phyloP scores from a whole-genome alignment of 2,329 filamentous ascomycete genomes.

The Amauroascus niger region DNA sequence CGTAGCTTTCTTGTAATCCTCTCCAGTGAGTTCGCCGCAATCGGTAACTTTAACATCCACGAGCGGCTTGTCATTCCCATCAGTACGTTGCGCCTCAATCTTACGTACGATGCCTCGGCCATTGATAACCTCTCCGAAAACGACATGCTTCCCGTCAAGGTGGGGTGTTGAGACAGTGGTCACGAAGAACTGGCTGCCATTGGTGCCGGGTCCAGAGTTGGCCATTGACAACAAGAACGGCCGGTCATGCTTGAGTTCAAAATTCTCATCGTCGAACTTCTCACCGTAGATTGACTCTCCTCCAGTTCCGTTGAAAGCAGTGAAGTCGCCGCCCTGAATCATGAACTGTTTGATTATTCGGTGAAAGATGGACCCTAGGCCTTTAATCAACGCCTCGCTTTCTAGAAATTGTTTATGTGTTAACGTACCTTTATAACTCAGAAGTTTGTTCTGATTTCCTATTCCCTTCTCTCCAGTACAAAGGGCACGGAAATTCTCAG shows the following conservation, averaged over 20 bases:
- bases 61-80: constrained; percentile 65
- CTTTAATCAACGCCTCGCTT: neutral
- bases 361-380: constrained; percentile 70
- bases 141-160: constrained; percentile 91
- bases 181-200: constrained; percentile 96
- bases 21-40: constrained; percentile 74
- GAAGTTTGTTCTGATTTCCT: constrained; percentile 69
- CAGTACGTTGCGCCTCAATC: constrained; percentile 73
- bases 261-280: constrained; percentile 97
- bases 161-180: constrained; percentile 93
- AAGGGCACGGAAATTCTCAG: constrained; percentile 73
- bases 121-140: constrained; percentile 87
- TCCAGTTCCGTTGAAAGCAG: constrained; percentile 83
- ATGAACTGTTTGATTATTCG: constrained; percentile 98
- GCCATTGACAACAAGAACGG: constrained; percentile 96
- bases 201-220: constrained; percentile 89
- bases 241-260: constrained; percentile 79
- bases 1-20: constrained; percentile 56
- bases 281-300: constrained; percentile 95
- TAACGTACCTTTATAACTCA: constrained; percentile 68
- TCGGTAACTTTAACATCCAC: constrained; percentile 66
- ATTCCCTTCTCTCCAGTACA: constrained; percentile 72
- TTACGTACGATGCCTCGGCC: constrained; percentile 86
- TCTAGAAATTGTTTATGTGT: neutral
- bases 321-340: constrained; percentile 98